phyloP scores from a whole-genome alignment of 257 asterid species.

The Ocimum tenuiflorum region DNA sequence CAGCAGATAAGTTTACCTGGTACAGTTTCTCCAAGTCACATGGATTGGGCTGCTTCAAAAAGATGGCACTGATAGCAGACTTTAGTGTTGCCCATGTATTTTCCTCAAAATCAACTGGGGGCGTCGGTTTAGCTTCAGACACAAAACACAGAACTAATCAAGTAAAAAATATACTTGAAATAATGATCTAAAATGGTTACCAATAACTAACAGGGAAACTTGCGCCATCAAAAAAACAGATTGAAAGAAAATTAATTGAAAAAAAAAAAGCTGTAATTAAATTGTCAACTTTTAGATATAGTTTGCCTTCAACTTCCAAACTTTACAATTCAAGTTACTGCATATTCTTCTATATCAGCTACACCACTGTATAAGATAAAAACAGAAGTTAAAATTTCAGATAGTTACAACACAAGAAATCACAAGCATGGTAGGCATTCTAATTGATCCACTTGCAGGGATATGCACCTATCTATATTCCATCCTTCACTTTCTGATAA shows the following conservation, averaged over 20 bases:
- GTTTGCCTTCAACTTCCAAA: conserved; percentile 1
- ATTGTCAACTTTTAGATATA: neutral
- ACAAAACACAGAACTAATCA: conserved; percentile 18
- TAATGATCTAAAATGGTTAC: neutral
- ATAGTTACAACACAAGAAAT: too few relatives aligned
- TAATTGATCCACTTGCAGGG: neutral
- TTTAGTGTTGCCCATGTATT: conserved; percentile 83
- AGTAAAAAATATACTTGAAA: conserved; percentile 19
- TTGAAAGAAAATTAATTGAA: neutral
- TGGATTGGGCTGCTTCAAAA: conserved; percentile 87
- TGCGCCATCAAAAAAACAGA: neutral
- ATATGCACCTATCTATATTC: neutral
- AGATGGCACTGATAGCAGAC: conserved; percentile 86
- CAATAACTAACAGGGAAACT: neutral
- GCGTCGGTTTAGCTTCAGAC: conserved; percentile 64
- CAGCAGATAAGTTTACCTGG: conserved; percentile 42
- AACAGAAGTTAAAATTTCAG: neutral
- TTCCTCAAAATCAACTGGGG: conserved; percentile 86
- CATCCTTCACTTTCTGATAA: neutral
- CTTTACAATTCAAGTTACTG: neutral
- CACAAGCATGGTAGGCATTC: too few relatives aligned
- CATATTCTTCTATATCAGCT: neutral
- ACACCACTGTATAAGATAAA: neutral
- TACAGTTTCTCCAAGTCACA: conserved; percentile 90
- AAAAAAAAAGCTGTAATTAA: too few relatives aligned